Percentiles rank a stretch among this genome's conserved stretches.
phyloP scores from a whole-genome alignment of 768 basidiomycete genomes.

The Kwoniella dendrophila region DNA sequence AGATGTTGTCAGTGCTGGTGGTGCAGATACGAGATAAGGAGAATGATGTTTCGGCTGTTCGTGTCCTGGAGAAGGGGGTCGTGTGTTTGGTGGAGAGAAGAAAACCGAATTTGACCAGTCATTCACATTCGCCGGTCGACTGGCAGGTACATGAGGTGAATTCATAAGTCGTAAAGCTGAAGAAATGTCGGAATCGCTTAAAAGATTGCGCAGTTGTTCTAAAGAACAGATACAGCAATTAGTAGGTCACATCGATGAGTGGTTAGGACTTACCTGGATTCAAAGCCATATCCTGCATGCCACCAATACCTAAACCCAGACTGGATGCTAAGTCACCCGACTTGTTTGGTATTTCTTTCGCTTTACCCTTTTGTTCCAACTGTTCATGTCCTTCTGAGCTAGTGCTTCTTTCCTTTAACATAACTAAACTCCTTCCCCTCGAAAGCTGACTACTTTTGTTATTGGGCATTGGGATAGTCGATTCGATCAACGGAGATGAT shows the following conservation, averaged over 20 bases:
- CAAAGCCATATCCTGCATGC: constrained; percentile 27
- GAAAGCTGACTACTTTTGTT: constrained; percentile 10
- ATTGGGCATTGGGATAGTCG: constrained; percentile 10
- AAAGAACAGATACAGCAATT: background rate
- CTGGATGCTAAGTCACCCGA: constrained; percentile 32
- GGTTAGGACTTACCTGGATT: constrained; percentile 27
- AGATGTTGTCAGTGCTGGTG: constrained; percentile 30
- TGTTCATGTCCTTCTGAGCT: constrained; percentile 14
- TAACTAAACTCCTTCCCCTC: constrained; percentile 14
- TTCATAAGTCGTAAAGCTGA: constrained; percentile 39
- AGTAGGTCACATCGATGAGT: background rate
- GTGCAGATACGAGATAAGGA: constrained; percentile 45
- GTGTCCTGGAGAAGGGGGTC: constrained; percentile 19
- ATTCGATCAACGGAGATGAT: constrained; percentile 10
- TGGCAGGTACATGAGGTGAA: constrained; percentile 10
- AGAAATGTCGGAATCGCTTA: constrained; percentile 39
- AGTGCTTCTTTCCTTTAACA: constrained; percentile 11
- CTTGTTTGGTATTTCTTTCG: constrained; percentile 11
- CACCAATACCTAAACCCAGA: constrained; percentile 27
- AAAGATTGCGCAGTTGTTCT: constrained; percentile 46
- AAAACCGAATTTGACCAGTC: constrained; percentile 13
- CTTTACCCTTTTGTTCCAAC: constrained; percentile 39
- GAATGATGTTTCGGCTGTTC: constrained; percentile 11
- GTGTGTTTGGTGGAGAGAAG: constrained; percentile 15
- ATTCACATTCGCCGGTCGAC: constrained; percentile 12